Evolutionary conservation across 2,329 filamentous ascomycete genomes (phyloP).

Genomic region (Pseudogymnoascus sp.): DNA sequence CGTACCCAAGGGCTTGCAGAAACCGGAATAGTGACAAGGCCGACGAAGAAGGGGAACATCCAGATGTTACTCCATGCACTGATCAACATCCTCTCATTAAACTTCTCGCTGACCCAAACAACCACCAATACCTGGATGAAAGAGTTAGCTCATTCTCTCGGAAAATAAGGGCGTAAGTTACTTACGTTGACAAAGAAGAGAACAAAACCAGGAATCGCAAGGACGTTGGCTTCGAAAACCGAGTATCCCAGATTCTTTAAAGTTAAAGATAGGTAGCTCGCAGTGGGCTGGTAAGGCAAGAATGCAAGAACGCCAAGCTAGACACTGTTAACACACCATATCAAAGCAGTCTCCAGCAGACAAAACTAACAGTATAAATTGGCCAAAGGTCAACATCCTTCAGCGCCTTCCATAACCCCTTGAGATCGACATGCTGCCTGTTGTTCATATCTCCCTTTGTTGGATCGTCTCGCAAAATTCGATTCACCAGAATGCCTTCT

Average conservation of each 20-base stretch:
- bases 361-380: conserved; percentile 29
- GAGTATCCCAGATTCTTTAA: conserved; percentile 13
- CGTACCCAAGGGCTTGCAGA: conserved; percentile 26
- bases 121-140: conserved; percentile 39
- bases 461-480: conserved; percentile 45
- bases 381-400: conserved; percentile 47
- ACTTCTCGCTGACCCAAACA: conserved; percentile 35
- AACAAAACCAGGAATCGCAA: conserved; percentile 36
- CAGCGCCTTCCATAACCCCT: conserved; percentile 37
- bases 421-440: conserved; percentile 37
- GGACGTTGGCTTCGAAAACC: conserved; percentile 36
- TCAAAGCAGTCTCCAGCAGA: background rate
- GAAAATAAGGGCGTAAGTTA: conserved; percentile 33
- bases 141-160: conserved; percentile 54
- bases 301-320: conserved; percentile 21
- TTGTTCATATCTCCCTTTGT: conserved; percentile 41
- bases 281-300: background rate
- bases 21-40: conserved; percentile 20
- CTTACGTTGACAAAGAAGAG: conserved; percentile 32
- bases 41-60: conserved; percentile 30
- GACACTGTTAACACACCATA: background rate
- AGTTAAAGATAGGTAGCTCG: conserved; percentile 7
- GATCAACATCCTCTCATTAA: conserved; percentile 30
- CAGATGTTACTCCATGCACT: conserved; percentile 30
- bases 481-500: conserved; percentile 59